Evolutionary conservation across 495 filamentous ascomycete species (phyloP), one percentile per base, ranked within the genome.

Genomic region (Xylaria sp.): DNA sequence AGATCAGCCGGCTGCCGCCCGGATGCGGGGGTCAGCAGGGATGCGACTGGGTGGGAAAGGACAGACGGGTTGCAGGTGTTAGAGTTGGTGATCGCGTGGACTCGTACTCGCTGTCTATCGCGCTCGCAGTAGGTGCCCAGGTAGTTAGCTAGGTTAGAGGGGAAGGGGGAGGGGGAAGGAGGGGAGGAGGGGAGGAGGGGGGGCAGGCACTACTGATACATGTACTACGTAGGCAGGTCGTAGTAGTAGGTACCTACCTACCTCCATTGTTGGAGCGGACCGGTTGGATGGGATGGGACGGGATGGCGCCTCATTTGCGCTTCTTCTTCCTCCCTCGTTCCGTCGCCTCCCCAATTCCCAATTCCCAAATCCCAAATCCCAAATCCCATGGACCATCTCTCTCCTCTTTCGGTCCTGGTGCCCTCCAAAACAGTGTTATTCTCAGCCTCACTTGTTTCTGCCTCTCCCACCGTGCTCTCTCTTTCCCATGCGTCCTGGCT

Each of bases 271-370:
- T 26, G 21, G 41, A 53, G n/a, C n/a, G n/a, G n/a, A n/a, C n/a
- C 43, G 37, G 59, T 29, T 40, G 52, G 26, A 31, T 12, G 24
- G 58, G 15, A 3, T 31, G 21, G 46, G 58, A 55, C 59, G 58
- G 68, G 33, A 70, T 12, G 31, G 21, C 6, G 9, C 40, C 58
- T 70, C 21, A 70, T 70, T 70, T 70, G 68, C 57, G 55, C 17
- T 46, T 46, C 40, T 40, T 61, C 33, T 59, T 29, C 41, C 26
- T 46, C 9, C 33, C 24, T n/a, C n/a, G 41, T 61, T 61, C 67
- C 24, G 43, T 15, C 44, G n/a, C n/a, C n/a, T n/a, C 43, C 29
- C 17, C 43, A 19, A 15, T 21, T 29, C 17, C 44, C 59, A 29
- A 15, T 4, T 50, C 41, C 61, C 53, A 46, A n/a, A n/a, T 53